Base-by-base conservation (phyloP, 2,329 filamentous ascomycete genomes). In the Massarina eburnea region DNA sequence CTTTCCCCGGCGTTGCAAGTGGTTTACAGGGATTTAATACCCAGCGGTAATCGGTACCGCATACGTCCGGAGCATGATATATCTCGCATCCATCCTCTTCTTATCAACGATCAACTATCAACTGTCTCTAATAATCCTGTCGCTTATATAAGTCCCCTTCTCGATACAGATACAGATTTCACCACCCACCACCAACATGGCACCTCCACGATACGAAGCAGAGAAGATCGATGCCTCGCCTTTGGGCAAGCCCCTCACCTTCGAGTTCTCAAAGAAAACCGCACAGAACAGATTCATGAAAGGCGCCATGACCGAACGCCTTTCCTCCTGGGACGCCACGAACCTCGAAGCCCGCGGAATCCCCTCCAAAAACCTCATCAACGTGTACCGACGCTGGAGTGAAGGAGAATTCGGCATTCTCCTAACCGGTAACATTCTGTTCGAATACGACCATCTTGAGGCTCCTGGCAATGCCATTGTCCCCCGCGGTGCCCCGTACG, bases 271-370 rank as follows among this genome's bases (percentile, higher is more conserved):
- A 33, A 75, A 77, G 41, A 75, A 72, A 45, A 79, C 76, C 1
- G 83, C 83, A 1, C 78, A 77, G 33, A 88, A 87, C 61, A 75
- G 83, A n/a, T 83, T 86, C 58, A 65, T 86, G 52, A 88, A 88
- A 66, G 82, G 74, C 5, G 80, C 85, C 33, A 86, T 88, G 84
- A 80, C 80, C 2, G 85, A 88, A 62, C 73, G 77, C 7, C 70
- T 86, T 12, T 80, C 82, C 0, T 81, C 78, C 4, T 88, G 81
- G 81, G 74, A 80, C 46, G 71, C 77, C 6, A 75, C 75, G 19
- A 73, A 81, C 45, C 55, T 79, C 8, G 66, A 76, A 18, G 73
- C 73, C 3, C 76, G 84, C 33, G 78, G 80, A 19, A 68, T 84
- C 4, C 78, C 81, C 6, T 74, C 73, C 10, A 73, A 76, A 51